Percentiles rank a stretch among this genome's conserved stretches.
phyloP scores from a whole-genome alignment of 2,329 filamentous ascomycete genomes.

The Fusarium nanum region DNA sequence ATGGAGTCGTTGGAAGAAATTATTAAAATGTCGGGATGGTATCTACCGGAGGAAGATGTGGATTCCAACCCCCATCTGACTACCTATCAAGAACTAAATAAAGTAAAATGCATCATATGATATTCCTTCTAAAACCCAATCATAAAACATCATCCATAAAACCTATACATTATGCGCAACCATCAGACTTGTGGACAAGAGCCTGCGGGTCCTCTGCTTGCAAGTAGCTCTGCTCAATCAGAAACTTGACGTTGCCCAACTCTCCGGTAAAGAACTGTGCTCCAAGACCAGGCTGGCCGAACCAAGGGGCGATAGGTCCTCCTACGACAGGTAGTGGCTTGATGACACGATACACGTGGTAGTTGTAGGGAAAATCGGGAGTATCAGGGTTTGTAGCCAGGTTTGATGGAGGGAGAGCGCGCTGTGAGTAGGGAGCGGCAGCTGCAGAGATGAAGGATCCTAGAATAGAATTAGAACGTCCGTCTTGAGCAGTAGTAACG shows the following conservation, averaged over 20 bases:
- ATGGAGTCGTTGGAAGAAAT: too few relatives aligned
- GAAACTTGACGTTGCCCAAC: constrained; percentile 34
- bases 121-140: neutral
- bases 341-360: constrained; percentile 60
- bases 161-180: constrained; percentile 13
- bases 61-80: too few relatives aligned
- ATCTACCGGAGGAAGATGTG: too few relatives aligned
- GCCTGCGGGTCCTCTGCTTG: constrained; percentile 27
- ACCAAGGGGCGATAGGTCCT: constrained; percentile 62
- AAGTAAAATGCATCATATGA: neutral
- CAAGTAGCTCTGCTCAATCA: constrained; percentile 37
- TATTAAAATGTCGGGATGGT: too few relatives aligned
- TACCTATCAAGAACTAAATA: neutral
- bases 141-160: too few relatives aligned
- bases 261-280: constrained; percentile 49
- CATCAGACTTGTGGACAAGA: constrained; percentile 25
- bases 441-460: constrained; percentile 55
- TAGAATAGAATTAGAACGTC: constrained; percentile 15
- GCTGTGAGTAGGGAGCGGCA: constrained; percentile 59
- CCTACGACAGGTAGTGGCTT: constrained; percentile 54
- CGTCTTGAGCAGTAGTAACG: neutral
- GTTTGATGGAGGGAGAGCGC: constrained; percentile 60
- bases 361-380: constrained; percentile 58
- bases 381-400: constrained; percentile 51
- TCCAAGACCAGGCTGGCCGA: constrained; percentile 62